phyloP scores from a whole-genome alignment of 2,329 filamentous ascomycete genomes.

The Fusarium papillatum region DNA sequence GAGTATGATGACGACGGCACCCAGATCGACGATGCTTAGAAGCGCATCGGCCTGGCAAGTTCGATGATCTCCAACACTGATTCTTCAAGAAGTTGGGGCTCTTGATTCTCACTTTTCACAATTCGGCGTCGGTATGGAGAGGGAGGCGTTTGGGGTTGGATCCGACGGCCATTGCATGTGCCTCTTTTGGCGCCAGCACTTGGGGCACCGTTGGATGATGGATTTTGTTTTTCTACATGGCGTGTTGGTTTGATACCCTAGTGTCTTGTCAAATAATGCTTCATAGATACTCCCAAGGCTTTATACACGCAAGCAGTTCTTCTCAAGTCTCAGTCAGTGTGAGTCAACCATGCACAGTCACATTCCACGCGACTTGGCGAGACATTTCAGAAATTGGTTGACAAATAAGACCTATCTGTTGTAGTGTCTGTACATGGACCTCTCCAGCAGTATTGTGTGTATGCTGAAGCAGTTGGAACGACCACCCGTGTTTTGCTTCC shows the following conservation, averaged over 20 bases:
- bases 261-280: slow-evolving; percentile 2
- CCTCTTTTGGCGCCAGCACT: neutral
- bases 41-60: slow-evolving; percentile 17
- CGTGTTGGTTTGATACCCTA: slow-evolving; percentile 28
- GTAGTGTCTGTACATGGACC: neutral
- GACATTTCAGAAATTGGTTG: neutral
- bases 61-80: slow-evolving; percentile 2
- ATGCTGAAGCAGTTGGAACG: neutral
- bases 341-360: neutral
- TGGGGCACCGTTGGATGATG: slow-evolving; percentile 16
- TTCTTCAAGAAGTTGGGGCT: slow-evolving; percentile 14
- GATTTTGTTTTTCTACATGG: slow-evolving; percentile 17
- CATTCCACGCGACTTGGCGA: neutral
- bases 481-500: neutral
- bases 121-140: neutral
- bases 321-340: neutral
- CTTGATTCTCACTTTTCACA: slow-evolving; percentile 9
- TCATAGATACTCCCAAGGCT: neutral
- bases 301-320: neutral
- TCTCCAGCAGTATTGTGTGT: neutral
- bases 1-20: slow-evolving; percentile 47
- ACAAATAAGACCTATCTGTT: neutral
- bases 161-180: neutral
- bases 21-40: slow-evolving; percentile 48
- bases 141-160: neutral